Conservation (phyloP, 129 eudicot genomes). For the Helianthus tuberosus region DNA sequence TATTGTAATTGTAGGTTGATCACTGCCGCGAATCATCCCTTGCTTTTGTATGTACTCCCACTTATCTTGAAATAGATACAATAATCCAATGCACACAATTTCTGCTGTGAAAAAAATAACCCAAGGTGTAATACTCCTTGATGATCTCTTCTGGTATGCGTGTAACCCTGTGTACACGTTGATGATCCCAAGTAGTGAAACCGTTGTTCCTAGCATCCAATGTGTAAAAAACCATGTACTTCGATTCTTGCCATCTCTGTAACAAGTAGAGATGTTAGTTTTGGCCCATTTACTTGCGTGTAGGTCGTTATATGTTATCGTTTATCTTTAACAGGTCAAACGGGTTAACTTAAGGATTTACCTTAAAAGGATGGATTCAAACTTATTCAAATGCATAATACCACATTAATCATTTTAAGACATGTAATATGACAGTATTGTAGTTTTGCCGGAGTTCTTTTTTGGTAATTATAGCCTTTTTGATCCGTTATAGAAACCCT, state of each 20-base stretch:
- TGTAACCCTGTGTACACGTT: conserved; percentile 79
- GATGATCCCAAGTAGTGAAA: conserved; percentile 67
- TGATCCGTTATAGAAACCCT: no score
- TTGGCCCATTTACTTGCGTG: neutral
- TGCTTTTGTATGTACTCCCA: conserved; percentile 65
- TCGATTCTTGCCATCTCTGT: conserved; percentile 61
- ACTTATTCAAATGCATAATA: no score
- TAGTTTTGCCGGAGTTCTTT: no score
- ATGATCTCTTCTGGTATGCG: conserved; percentile 66
- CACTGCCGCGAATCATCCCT: conserved; percentile 50
- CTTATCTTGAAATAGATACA: conserved; percentile 86
- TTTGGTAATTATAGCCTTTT: no score
- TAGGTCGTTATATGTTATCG: neutral
- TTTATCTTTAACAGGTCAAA: neutral
- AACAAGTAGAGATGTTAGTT: conserved; percentile 10
- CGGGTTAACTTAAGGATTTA: neutral
- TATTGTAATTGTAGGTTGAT: conserved; percentile 32
- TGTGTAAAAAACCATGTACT: conserved; percentile 74
- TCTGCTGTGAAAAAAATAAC: conserved; percentile 58
- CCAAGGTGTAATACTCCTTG: conserved; percentile 61
- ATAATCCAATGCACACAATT: conserved; percentile 48
- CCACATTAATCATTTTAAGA: no score
- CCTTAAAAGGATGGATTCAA: neutral
- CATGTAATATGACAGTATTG: no score
- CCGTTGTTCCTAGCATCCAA: conserved; percentile 69